Base-by-base conservation (phyloP, 2,329 filamentous ascomycete genomes). In the Graphiopsis chlorocephala region DNA sequence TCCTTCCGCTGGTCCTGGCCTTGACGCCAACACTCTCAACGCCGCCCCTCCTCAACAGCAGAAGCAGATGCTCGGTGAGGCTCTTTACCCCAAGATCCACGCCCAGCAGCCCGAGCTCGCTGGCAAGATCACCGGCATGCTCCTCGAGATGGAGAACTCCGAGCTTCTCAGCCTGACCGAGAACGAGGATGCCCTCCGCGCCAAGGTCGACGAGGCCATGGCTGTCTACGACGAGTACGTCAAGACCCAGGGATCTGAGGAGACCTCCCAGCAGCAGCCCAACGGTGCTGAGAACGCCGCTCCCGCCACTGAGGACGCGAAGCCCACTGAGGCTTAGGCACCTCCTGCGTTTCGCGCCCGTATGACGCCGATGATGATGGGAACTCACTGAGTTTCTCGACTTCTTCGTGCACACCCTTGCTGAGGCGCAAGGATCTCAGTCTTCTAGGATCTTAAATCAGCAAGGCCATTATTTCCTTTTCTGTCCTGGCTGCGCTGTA, bases 81-180 rank as follows among this genome's bases (percentile, higher is more conserved):
- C 92, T 72, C 90, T 99, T 73, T 99, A 98, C 86, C 95, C 95
- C 77, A 99, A 98, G 90, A 98, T 99, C 75, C 89, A 93, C 80
- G 88, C 87, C 72, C 89, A 97, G 81, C 95, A 99, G 84, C 91
- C 93, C 66, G 93, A 97, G 74, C 86, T 99, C 75, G 95, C 95
- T 68, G 95, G 95, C 78, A 99, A 99, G 89, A 98, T 99, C 80
- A 99, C 95, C 68, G 95, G 95, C 82, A 99, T 99, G 95, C 90
- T 99, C 74, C 83, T 99, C 74, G 95, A 99, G 87, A 99, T 99
- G 95, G 95, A 98, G 75, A 98, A 98, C 82, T 79, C 85, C 65
- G 95, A 99, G 84, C 85, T 99, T 73, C 86, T 99, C 77, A 92
- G 91, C 82, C 87, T 99, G 92, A 92, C 96, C 71, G 91, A 94